Evolutionary conservation across 768 basidiomycete genomes (phyloP), one percentile per base, ranked within the genome.

Genomic region (Jaapia argillacea): DNA sequence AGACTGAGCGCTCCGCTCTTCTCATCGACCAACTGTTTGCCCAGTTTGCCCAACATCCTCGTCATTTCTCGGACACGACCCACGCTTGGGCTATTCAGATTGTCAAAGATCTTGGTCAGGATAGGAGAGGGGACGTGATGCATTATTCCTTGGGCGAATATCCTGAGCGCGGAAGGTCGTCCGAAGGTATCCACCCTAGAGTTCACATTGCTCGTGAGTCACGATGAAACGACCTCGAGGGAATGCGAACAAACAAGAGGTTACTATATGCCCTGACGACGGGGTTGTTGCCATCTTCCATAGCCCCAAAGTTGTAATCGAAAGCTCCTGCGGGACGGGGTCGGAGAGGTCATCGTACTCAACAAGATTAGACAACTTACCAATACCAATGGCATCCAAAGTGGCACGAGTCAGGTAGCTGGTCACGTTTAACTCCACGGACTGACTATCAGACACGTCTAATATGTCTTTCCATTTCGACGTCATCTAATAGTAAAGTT

Each of bases 181-280:
- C 72, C 71, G 44, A 75, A 62, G 0, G 71, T 71, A 26, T 70
- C 67, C 12, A 68, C 66, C 66, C 73, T 76, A 36, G 20, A 6
- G 14, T 18, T 27, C 23, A 50, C 42, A 25, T 28, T 31, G 10
- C 5, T 12, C 2, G 18, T 13, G 16, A 43, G 42, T 26, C 16
- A 37, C 23, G 28, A 18, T 36, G n/a, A n/a, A n/a, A n/a, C n/a
- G n/a, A 13, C 10, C 23, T 18, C 28, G 10, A 28, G 28, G 21
- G 18, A 28, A 35, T 43, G 28, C 24, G n/a, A n/a, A 27, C 28
- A 31, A 28, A 35, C 5, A 13, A 5, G 13, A 75, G 60, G 27
- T 71, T 74, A 44, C 67, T 64, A 53, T 77, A 78, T 3, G 75
- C 71, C 47, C 69, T 66, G 57, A 70, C 72, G 37, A 79, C 70